Evolutionary conservation across 805 yeast species (phyloP).

Genomic region (Candida nanaspora): DNA sequence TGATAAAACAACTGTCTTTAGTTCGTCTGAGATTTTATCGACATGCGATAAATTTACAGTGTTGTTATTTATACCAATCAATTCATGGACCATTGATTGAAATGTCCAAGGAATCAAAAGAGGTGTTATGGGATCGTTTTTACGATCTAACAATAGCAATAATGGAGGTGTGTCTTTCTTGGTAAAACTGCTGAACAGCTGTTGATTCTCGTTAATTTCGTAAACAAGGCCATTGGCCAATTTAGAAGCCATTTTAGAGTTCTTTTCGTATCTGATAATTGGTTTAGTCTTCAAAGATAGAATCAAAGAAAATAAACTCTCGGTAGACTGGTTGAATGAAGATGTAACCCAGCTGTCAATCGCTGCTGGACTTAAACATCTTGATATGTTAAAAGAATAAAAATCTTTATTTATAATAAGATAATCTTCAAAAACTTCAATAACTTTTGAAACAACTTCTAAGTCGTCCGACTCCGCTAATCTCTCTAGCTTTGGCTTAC

Average conservation of each 20-base stretch:
- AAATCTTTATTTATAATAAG: conserved; percentile 65
- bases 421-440: conserved; percentile 83
- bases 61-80: conserved; percentile 75
- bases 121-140: conserved; percentile 91
- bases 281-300: conserved; percentile 76
- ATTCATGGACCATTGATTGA: conserved; percentile 95
- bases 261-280: conserved; percentile 66
- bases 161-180: conserved; percentile 60
- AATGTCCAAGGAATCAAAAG: conserved; percentile 94
- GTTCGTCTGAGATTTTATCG: conserved; percentile 50
- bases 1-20: conserved; percentile 57
- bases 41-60: conserved; percentile 59
- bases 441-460: conserved; percentile 69
- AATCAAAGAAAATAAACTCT: conserved; percentile 47
- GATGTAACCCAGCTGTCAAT: conserved; percentile 39
- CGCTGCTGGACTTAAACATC: conserved; percentile 9
- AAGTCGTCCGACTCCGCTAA: conserved; percentile 87
- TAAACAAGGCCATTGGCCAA: conserved; percentile 61
- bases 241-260: conserved; percentile 55
- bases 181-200: conserved; percentile 62
- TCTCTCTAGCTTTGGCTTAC: conserved; percentile 74
- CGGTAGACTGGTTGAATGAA: conserved; percentile 33
- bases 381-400: conserved; percentile 26
- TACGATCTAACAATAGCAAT: conserved; percentile 71
- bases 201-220: conserved; percentile 47